Evolutionary conservation across 495 filamentous ascomycete species (phyloP).

Genomic region (Penicillium pulvis): DNA sequence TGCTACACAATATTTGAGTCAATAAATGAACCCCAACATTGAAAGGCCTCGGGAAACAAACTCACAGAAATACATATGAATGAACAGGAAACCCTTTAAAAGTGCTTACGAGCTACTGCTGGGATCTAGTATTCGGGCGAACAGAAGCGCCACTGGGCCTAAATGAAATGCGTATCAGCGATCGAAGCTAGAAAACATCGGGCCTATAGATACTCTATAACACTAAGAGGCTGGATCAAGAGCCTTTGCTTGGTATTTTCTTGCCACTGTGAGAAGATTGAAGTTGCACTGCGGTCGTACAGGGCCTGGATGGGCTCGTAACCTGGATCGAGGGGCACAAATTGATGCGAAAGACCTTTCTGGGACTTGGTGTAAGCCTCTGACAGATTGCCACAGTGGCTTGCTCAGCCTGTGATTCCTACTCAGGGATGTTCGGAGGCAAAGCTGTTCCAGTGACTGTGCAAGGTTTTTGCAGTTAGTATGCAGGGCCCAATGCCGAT

Average conservation of each 20-base stretch:
- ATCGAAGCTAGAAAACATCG: background rate
- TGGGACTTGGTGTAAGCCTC: background rate
- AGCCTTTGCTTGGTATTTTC: conserved; percentile 5
- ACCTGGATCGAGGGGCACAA: background rate
- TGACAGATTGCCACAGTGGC: conserved; percentile 6
- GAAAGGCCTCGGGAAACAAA: background rate
- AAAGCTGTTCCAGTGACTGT: conserved; percentile 35
- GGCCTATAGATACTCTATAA: background rate
- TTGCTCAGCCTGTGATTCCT: conserved; percentile 35
- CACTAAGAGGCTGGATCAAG: conserved; percentile 1
- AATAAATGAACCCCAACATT: background rate
- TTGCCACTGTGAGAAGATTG: conserved; percentile 1
- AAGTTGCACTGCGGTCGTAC: conserved; percentile 4
- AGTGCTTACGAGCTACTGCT: conserved; percentile 1
- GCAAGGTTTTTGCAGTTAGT: conserved; percentile 51
- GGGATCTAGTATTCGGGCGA: background rate
- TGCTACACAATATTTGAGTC: background rate
- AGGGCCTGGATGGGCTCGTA: conserved; percentile 2
- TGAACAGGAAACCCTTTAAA: background rate
- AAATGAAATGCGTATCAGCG: background rate
- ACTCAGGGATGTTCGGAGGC: conserved; percentile 35
- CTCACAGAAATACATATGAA: conserved; percentile 1
- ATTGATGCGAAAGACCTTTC: conserved; percentile 4
- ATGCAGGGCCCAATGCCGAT: conserved; percentile 38
- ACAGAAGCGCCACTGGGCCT: conserved; percentile 10